Percentiles rank a stretch among this genome's conserved stretches.
phyloP scores from a whole-genome alignment of 805 yeast genomes.

The Phaffomyces antillensis region DNA sequence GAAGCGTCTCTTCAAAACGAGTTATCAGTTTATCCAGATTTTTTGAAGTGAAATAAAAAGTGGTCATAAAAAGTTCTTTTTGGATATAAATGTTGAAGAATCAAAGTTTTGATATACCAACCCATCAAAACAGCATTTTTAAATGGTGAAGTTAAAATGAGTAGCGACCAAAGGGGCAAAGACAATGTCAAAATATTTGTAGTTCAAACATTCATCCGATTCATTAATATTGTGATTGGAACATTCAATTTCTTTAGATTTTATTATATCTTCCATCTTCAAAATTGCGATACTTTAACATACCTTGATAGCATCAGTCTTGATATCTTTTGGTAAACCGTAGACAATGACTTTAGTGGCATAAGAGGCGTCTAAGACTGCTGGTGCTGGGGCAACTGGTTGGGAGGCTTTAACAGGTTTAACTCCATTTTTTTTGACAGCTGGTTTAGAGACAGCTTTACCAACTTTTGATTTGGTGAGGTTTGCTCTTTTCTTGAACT shows the following conservation, averaged over 20 bases:
- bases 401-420: slow-evolving; percentile 17
- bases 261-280: background rate
- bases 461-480: slow-evolving; percentile 21
- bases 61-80: background rate
- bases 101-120: background rate
- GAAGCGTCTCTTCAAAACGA: background rate
- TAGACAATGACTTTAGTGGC: slow-evolving; percentile 83
- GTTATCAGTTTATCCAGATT: slow-evolving; percentile 3
- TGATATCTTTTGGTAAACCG: slow-evolving; percentile 81
- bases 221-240: background rate
- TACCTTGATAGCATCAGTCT: slow-evolving; percentile 79
- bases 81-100: background rate
- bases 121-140: no score
- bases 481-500: slow-evolving; percentile 23
- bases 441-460: slow-evolving; percentile 14
- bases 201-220: no score
- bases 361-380: slow-evolving; percentile 37
- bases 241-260: no score
- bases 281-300: slow-evolving; percentile 32
- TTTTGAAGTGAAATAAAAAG: background rate
- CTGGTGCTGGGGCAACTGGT: slow-evolving; percentile 8
- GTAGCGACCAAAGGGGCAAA: no score
- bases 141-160: no score
- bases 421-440: slow-evolving; percentile 2
- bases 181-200: no score